Evolutionary conservation across 495 filamentous ascomycete species (phyloP).

Genomic region (Hyaloscypha bicolor): DNA sequence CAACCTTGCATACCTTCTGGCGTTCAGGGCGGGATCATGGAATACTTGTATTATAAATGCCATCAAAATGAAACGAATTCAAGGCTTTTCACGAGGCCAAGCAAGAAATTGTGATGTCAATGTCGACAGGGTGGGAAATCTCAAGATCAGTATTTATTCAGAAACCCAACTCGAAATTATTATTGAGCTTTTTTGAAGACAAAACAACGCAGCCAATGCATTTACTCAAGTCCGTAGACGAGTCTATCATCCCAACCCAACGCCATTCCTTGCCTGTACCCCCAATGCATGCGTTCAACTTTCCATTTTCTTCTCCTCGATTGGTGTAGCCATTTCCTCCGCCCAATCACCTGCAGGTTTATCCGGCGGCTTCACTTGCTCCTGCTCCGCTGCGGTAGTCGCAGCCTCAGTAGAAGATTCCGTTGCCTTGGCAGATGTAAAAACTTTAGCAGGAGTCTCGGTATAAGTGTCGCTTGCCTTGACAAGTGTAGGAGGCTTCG

Average conservation of each 20-base stretch:
- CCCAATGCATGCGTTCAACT: slow-evolving; percentile 1
- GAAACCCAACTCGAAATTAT: no score
- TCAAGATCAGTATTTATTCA: no score
- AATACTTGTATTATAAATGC: not conserved
- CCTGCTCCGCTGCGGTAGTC: not conserved
- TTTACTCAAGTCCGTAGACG: slow-evolving; percentile 47
- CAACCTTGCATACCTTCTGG: slow-evolving; percentile 8
- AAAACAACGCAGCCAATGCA: no score
- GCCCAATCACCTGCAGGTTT: slow-evolving; percentile 27
- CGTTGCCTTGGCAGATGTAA: not conserved
- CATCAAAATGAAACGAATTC: not conserved
- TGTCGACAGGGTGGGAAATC: no score
- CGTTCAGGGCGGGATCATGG: slow-evolving; percentile 6
- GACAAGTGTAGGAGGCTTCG: not conserved
- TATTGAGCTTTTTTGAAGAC: no score
- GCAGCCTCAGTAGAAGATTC: not conserved
- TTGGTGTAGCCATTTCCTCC: slow-evolving; percentile 35
- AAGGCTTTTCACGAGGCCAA: no score
- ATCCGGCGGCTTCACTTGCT: slow-evolving; percentile 17
- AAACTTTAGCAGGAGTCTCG: not conserved
- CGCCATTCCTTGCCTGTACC: not conserved
- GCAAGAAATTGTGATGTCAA: no score
- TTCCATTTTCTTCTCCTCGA: slow-evolving; percentile 27
- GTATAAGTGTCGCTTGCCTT: not conserved
- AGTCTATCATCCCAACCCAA: not conserved